These are phyloP conservation scores for Paramecium bursaria DNA, from an alignment of 73 alveolate genomes.

Conservation along the genomic window DNA sequence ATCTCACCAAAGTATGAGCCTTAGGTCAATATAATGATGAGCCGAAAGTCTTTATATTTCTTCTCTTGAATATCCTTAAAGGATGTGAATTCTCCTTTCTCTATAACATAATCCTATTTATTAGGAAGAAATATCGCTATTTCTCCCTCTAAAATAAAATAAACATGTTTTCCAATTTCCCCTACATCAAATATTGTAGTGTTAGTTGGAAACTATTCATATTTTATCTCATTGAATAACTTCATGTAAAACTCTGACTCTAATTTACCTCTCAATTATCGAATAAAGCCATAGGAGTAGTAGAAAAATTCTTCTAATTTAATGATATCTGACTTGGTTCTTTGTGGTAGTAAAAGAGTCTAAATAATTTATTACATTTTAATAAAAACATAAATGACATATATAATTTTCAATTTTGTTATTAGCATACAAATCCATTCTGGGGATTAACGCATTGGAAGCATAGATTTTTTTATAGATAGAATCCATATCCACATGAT, in stretches of 20 bases:
- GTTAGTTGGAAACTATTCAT: slow-evolving; percentile 12
- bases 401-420: no score
- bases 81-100: slow-evolving; percentile 13
- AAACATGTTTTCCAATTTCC: slow-evolving; percentile 42
- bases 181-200: slow-evolving; percentile 54
- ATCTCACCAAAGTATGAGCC: slow-evolving; percentile 42
- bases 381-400: no score
- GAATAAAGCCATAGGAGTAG: neutral
- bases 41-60: neutral
- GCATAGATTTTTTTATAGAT: no score
- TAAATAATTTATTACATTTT: no score
- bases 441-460: no score
- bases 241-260: slow-evolving; percentile 7
- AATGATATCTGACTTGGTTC: no score
- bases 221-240: slow-evolving; percentile 20
- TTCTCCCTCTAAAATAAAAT: slow-evolving; percentile 38
- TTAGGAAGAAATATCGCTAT: slow-evolving; percentile 43
- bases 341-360: no score
- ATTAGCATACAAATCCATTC: no score
- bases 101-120: neutral
- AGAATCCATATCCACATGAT: no score
- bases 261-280: slow-evolving; percentile 39
- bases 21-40: neutral
- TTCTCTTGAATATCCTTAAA: slow-evolving; percentile 23
- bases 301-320: slow-evolving; percentile 44